These are phyloP conservation scores for Candida sanyaensis DNA, from an alignment of 1,139 yeast species.

Conservation along the genomic window DNA sequence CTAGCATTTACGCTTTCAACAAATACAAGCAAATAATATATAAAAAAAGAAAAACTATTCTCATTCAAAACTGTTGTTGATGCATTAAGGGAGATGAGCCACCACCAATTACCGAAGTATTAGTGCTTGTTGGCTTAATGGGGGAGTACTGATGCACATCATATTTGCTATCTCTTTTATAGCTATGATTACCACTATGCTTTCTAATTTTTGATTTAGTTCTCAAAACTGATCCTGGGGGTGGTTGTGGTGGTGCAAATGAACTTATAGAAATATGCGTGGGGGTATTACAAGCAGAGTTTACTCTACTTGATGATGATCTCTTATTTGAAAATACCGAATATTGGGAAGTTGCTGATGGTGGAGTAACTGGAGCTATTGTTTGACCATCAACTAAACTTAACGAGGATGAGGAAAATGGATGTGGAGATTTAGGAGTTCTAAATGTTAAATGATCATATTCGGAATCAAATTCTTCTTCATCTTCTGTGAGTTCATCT, in stretches of 20 bases:
- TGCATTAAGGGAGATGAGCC: slow-evolving; percentile 13
- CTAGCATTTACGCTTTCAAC: not conserved
- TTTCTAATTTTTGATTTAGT: slow-evolving; percentile 14
- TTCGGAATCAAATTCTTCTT: slow-evolving; percentile 6
- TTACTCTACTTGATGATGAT: slow-evolving; percentile 9
- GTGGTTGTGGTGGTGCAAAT: slow-evolving; percentile 13
- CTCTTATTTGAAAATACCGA: slow-evolving; percentile 39
- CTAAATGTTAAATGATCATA: slow-evolving; percentile 24
- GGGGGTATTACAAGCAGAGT: slow-evolving; percentile 32
- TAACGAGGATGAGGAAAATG: slow-evolving; percentile 24
- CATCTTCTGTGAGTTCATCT: slow-evolving; percentile 11
- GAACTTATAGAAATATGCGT: slow-evolving; percentile 18
- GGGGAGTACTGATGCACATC: slow-evolving; percentile 13
- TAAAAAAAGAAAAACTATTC: not conserved
- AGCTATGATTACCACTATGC: slow-evolving; percentile 5
- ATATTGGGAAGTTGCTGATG: slow-evolving; percentile 44
- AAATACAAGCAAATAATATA: not conserved
- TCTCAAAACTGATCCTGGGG: slow-evolving; percentile 12
- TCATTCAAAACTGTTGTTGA: slow-evolving; percentile 9
- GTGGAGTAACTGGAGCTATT: slow-evolving; percentile 41
- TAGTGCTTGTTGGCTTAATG: slow-evolving; percentile 11
- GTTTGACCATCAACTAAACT: slow-evolving; percentile 19
- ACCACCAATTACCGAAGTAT: slow-evolving; percentile 4
- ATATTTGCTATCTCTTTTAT: slow-evolving; percentile 1
- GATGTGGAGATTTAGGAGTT: slow-evolving; percentile 30